A percentile compares a stretch with the other conserved stretches of the same genome.
Conservation (phyloP, 306 rosid genomes). For the Notholithocarpus densiflorus region DNA sequence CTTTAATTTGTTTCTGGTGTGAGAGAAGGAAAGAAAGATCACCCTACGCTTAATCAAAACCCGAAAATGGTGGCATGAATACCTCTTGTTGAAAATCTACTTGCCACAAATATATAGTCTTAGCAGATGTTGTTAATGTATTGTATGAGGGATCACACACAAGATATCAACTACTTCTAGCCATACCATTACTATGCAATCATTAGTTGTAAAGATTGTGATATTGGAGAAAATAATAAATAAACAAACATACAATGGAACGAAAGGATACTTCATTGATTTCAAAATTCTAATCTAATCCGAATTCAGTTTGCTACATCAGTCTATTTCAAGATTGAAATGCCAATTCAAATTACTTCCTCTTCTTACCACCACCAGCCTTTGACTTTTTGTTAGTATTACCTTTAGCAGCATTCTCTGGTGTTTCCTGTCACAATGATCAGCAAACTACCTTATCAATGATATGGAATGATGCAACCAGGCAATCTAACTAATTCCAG, state of each 20-base stretch:
- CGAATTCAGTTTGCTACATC: conserved; percentile 17
- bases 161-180: not conserved
- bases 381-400: conserved; percentile 45
- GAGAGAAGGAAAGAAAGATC: not conserved
- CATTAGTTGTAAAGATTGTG: not conserved
- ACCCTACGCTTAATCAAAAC: not conserved
- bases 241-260: not conserved
- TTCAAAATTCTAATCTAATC: conserved; percentile 33
- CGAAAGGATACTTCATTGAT: not conserved
- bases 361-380: conserved; percentile 57
- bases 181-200: not conserved
- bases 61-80: not conserved
- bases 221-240: not conserved
- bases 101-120: not conserved
- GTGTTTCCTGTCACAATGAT: conserved; percentile 50
- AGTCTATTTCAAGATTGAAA: not conserved
- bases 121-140: not conserved
- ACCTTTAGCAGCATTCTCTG: conserved; percentile 45
- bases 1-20: not conserved
- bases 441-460: conserved; percentile 8
- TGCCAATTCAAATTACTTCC: conserved; percentile 43
- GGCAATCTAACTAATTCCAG: not conserved
- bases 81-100: not conserved
- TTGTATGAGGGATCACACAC: not conserved
- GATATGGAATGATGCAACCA: conserved; percentile 10